Evolutionary conservation across 2,329 filamentous ascomycete species (phyloP).

Genomic region (Curvularia hawaiiensis): DNA sequence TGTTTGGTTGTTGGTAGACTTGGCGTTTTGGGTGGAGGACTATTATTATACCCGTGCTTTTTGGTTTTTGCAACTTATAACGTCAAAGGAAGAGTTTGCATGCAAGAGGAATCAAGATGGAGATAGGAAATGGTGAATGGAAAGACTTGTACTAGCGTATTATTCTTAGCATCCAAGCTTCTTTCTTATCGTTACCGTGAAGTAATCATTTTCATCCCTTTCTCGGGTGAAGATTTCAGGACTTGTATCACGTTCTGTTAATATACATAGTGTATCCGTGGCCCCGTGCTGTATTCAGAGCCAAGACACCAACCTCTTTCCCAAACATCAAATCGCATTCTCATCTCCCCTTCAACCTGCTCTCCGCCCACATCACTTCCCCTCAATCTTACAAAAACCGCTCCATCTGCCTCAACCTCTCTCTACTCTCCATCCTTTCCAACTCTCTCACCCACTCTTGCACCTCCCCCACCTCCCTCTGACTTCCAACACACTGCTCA

Average conservation of each 20-base stretch:
- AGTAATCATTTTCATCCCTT: neutral
- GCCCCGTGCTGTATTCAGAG: neutral
- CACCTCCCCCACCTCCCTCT: slow-evolving; percentile 1
- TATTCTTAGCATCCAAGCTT: neutral
- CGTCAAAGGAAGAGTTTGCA: neutral
- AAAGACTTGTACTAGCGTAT: neutral
- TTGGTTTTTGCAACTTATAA: neutral
- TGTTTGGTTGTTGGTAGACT: neutral
- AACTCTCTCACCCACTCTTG: slow-evolving; percentile 18
- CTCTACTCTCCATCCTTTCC: slow-evolving; percentile 15
- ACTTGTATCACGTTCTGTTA: neutral
- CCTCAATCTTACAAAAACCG: neutral
- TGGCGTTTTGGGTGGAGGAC: neutral
- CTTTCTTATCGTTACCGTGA: neutral
- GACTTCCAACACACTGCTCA: neutral
- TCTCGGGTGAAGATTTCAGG: neutral
- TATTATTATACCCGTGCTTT: neutral
- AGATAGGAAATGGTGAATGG: neutral
- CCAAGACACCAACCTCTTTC: neutral
- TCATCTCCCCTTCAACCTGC: neutral
- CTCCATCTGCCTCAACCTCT: slow-evolving; percentile 13
- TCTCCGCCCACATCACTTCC: no score
- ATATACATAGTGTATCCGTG: neutral
- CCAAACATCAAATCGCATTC: neutral
- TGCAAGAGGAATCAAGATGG: neutral